These are phyloP conservation scores for Fusarium luffae DNA, from an alignment of 2,329 filamentous ascomycete genomes.

Conservation along the genomic window DNA sequence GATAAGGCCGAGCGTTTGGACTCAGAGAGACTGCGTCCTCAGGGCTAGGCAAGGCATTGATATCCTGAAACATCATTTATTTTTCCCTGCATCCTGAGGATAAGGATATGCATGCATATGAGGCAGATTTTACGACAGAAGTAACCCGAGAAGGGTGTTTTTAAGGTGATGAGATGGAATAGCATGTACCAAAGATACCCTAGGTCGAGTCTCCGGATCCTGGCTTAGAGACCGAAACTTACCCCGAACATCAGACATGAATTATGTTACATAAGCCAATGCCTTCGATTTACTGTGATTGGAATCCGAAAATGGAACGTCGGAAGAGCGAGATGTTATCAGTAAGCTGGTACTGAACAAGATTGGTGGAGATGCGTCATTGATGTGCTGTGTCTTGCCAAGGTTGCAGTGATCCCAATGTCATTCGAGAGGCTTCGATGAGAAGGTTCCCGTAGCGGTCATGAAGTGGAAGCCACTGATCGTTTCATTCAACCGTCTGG, in stretches of 20 bases:
- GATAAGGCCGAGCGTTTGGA: neutral
- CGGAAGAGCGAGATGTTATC: neutral
- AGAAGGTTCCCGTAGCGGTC: neutral
- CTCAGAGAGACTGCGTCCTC: neutral
- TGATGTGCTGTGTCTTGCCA: neutral
- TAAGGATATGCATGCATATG: conserved; percentile 15
- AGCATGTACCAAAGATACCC: conserved; percentile 45
- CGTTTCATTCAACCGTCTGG: neutral
- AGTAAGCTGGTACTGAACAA: neutral
- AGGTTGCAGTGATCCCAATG: neutral
- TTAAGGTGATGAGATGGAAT: conserved; percentile 20
- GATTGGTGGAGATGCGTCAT: neutral
- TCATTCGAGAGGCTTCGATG: neutral
- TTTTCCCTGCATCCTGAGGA: neutral
- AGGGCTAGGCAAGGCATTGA: neutral
- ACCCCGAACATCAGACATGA: conserved; percentile 36
- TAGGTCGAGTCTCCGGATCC: conserved; percentile 43
- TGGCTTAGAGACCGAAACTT: conserved; percentile 43
- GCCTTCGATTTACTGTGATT: neutral
- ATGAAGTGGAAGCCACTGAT: neutral
- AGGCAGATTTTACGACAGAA: conserved; percentile 23
- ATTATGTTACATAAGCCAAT: conserved; percentile 16
- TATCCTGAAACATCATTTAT: conserved; percentile 3
- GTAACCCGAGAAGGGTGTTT: conserved; percentile 1
- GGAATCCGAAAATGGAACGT: neutral